Evolutionary conservation across 345 rosid species (phyloP).

Genomic region (Diplotaxis tenuifolia): DNA sequence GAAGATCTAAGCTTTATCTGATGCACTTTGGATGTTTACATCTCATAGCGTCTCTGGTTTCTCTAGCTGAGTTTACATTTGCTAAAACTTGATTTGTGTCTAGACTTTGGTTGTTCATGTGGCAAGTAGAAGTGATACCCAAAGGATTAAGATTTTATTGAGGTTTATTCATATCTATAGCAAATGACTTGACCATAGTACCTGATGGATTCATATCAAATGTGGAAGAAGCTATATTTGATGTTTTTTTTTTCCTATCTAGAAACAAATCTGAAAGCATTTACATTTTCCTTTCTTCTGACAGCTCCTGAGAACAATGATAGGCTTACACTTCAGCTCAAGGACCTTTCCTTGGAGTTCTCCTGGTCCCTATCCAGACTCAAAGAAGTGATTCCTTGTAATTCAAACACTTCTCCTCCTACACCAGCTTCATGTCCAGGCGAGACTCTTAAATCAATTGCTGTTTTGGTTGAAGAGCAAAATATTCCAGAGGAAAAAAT

Average conservation of each 20-base stretch:
- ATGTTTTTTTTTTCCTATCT: neutral
- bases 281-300: conserved; percentile 15
- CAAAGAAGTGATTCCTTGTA: conserved; percentile 47
- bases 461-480: conserved; percentile 65
- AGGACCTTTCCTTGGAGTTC: conserved; percentile 60
- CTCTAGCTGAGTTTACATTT: neutral
- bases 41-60: neutral
- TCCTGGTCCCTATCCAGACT: conserved; percentile 70
- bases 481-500: conserved; percentile 62
- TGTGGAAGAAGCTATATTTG: neutral
- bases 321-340: conserved; percentile 55
- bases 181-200: conserved; percentile 7
- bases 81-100: neutral
- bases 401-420: conserved; percentile 44
- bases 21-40: too few relatives aligned
- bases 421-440: conserved; percentile 58
- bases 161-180: neutral
- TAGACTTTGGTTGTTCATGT: neutral
- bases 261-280: conserved; percentile 3
- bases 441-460: conserved; percentile 45
- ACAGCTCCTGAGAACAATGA: conserved; percentile 53
- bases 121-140: neutral
- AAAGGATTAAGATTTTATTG: neutral
- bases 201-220: neutral
- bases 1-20: conserved; percentile 10